Conservation (phyloP, 1,139 yeast species). For the Candida glucosophila region DNA sequence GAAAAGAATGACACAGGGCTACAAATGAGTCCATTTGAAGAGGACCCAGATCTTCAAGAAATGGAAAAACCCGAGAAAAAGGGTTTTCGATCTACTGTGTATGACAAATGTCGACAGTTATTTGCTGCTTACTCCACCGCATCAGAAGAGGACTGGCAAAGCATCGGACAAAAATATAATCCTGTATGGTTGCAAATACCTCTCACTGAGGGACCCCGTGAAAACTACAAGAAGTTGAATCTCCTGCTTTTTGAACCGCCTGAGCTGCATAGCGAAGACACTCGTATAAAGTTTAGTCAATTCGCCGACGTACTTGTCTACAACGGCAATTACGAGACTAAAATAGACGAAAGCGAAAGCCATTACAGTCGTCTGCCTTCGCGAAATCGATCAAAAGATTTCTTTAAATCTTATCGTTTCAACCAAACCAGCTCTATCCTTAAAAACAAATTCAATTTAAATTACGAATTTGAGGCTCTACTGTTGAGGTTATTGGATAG, state of each 20-base stretch:
- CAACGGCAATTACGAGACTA: slow-evolving; percentile 4
- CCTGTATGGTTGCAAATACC: slow-evolving; percentile 6
- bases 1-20: too few species aligned
- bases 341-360: slow-evolving; percentile 1
- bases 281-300: slow-evolving; percentile 8
- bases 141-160: too few species aligned
- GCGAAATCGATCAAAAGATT: slow-evolving; percentile 3
- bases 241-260: slow-evolving; percentile 3
- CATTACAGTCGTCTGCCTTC: slow-evolving; percentile 1
- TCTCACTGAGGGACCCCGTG: slow-evolving; percentile 3
- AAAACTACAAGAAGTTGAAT: slow-evolving; percentile 3
- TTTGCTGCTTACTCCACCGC: too few species aligned
- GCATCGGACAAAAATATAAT: slow-evolving; percentile 3
- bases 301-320: slow-evolving; percentile 10
- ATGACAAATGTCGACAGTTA: too few species aligned
- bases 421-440: slow-evolving; percentile 11
- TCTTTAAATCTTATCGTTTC: slow-evolving; percentile 2
- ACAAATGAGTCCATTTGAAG: too few species aligned
- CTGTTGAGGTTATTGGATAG: slow-evolving; percentile 10
- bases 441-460: slow-evolving; percentile 13
- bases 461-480: slow-evolving; percentile 13
- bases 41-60: too few species aligned
- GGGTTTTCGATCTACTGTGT: too few species aligned
- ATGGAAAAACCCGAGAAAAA: too few species aligned
- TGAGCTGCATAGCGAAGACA: slow-evolving; percentile 1